Base-by-base conservation (phyloP, 306 rosid genomes). In the Lagenaria siceraria region DNA sequence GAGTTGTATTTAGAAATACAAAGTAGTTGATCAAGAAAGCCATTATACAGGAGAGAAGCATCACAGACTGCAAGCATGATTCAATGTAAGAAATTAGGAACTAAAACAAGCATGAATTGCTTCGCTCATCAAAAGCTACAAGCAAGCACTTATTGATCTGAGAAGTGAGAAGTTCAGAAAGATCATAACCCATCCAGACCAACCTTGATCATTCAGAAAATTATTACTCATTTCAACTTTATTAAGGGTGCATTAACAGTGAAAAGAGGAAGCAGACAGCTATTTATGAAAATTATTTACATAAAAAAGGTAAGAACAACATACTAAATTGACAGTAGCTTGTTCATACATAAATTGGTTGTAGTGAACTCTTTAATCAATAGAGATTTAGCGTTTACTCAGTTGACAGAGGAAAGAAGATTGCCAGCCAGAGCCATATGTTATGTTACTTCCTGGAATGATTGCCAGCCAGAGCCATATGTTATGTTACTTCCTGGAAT, bases 1-100 rank as follows among this genome's bases (percentile, higher is more conserved):
- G 60, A 58, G 90, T 88, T 56, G 94, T 91, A 71, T 91, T 93
- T 76, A 90, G 82, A 84, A 93, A 89, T 6, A 88, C 91, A 18
- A 85, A 87, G 79, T 90, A 91, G 82, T 91, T 93, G 79, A 91
- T 80, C 62, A 85, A 87, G 84, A 91, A 93, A 24, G 90, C 92
- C 88, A 91, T 69, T 42, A 83, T 52, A 80, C 96, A 90, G 22
- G 98, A 93, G 82, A 93, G 87, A 74, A 90, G 78, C 85, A 91
- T 85, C 85, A 88, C 89, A 77, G 58, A 88, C 98, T 90, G 91
- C 81, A 85, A 82, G 53, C 22, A 52, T 49, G 10, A 62, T 14
- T 49, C 5, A 49, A 13, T 8, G n/a, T 15, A 4, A 15, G 54
- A 49, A 49, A 5, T 49, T 15, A 49, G 15, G 54, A 49, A 15